A percentile compares a stretch with the other conserved stretches of the same genome.
Evolutionary conservation across 371 early-diverging fungal genomes (phyloP).

Genomic region (Mortierella sp.): DNA sequence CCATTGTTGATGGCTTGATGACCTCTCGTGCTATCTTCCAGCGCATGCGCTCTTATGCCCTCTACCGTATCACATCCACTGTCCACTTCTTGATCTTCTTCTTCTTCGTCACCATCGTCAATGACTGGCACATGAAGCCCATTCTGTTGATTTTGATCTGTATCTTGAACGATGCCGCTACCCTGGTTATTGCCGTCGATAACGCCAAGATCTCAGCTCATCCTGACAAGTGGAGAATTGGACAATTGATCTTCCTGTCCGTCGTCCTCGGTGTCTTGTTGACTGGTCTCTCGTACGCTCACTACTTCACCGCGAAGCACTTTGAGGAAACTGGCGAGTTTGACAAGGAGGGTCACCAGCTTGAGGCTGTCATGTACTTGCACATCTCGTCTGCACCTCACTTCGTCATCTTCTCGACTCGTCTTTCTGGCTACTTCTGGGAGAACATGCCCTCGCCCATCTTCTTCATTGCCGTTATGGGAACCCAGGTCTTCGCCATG

Average conservation of each 20-base stretch:
- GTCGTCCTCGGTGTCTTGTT: conserved; percentile 73
- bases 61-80: conserved; percentile 89
- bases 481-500: conserved; percentile 90
- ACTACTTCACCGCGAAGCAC: conserved; percentile 67
- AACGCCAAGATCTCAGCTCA: conserved; percentile 79
- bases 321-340: conserved; percentile 34
- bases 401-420: conserved; percentile 96
- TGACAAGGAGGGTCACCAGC: conserved; percentile 26
- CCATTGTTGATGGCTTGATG: conserved; percentile 85
- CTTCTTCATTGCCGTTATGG: conserved; percentile 85
- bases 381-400: conserved; percentile 91
- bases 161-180: conserved; percentile 85
- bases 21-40: conserved; percentile 90
- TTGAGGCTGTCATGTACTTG: conserved; percentile 85
- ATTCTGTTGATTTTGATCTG: conserved; percentile 83
- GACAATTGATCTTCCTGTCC: conserved; percentile 83
- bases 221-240: conserved; percentile 90
- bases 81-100: conserved; percentile 91
- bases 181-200: conserved; percentile 85
- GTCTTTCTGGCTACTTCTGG: conserved; percentile 91
- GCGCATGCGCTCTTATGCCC: conserved; percentile 89
- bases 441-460: conserved; percentile 81
- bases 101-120: conserved; percentile 75
- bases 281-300: conserved; percentile 75
- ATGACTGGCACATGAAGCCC: conserved; percentile 74